These are phyloP conservation scores for Fusarium haematococcum DNA, from an alignment of 2,329 filamentous ascomycete genomes.

Conservation along the genomic window DNA sequence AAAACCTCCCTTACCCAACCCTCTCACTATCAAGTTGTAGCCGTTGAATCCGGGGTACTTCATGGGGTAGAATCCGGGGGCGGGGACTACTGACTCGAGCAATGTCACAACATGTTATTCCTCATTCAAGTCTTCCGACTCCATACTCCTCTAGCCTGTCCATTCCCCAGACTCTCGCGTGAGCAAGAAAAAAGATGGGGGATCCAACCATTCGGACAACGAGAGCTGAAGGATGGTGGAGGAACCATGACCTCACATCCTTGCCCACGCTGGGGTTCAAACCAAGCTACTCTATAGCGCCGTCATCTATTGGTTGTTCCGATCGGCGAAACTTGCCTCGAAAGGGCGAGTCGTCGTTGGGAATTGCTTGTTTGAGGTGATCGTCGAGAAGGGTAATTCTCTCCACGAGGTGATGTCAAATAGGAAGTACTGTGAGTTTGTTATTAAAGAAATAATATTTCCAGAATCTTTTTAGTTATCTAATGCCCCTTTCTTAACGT, in stretches of 20 bases:
- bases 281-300: not conserved
- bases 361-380: not conserved
- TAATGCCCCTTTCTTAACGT: not conserved
- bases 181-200: not conserved
- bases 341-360: not conserved
- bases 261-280: not conserved
- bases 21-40: not conserved
- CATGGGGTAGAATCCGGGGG: not conserved
- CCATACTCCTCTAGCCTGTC: not conserved
- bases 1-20: not conserved
- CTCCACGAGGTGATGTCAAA: not conserved
- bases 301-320: not conserved
- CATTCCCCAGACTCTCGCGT: not conserved
- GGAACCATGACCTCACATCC: slow-evolving; percentile 1
- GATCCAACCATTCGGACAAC: not conserved
- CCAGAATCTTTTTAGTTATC: not conserved
- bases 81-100: not conserved
- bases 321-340: not conserved
- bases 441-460: not conserved
- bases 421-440: not conserved
- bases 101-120: not conserved
- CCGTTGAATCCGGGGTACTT: not conserved
- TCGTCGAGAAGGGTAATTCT: not conserved
- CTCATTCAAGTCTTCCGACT: not conserved
- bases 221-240: not conserved